These are phyloP conservation scores for Cicer chorassanicum DNA, from an alignment of 306 rosid species.

Conservation along the genomic window DNA sequence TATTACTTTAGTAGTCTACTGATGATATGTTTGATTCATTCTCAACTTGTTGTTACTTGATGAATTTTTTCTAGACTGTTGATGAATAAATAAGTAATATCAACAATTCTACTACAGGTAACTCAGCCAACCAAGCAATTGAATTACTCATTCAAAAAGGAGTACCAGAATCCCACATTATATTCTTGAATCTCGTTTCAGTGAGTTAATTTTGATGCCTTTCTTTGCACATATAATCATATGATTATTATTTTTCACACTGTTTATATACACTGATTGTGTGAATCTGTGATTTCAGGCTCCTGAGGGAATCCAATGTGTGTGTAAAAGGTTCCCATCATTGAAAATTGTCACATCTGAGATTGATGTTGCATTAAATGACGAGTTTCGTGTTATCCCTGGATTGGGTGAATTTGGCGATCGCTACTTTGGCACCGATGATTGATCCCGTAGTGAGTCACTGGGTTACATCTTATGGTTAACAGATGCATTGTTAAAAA, in stretches of 20 bases:
- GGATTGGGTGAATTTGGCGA: constrained; percentile 97
- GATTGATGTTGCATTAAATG: constrained; percentile 81
- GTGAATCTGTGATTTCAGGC: constrained; percentile 58
- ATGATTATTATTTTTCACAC: constrained; percentile 19
- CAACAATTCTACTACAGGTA: constrained; percentile 60
- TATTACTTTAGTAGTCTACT: background rate
- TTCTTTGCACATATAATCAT: constrained; percentile 10
- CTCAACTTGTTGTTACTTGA: constrained; percentile 7
- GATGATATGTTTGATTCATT: background rate
- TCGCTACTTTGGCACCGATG: constrained; percentile 93
- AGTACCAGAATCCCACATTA: constrained; percentile 92
- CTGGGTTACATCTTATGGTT: constrained; percentile 7
- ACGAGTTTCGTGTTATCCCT: constrained; percentile 86
- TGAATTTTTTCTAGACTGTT: constrained; percentile 17
- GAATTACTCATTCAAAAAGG: constrained; percentile 91
- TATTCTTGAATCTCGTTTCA: constrained; percentile 89
- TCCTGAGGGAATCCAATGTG: constrained; percentile 97
- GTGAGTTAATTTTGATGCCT: constrained; percentile 60
- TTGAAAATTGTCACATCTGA: constrained; percentile 95
- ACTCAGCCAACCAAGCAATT: constrained; percentile 97
- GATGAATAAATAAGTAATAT: constrained; percentile 41
- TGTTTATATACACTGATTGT: constrained; percentile 24
- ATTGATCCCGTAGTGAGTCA: constrained; percentile 37
- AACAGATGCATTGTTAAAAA: constrained; percentile 34
- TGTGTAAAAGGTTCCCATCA: constrained; percentile 77